phyloP scores from a whole-genome alignment of 352 stramenopile genomes.

The Phytophthora podocarpi region DNA sequence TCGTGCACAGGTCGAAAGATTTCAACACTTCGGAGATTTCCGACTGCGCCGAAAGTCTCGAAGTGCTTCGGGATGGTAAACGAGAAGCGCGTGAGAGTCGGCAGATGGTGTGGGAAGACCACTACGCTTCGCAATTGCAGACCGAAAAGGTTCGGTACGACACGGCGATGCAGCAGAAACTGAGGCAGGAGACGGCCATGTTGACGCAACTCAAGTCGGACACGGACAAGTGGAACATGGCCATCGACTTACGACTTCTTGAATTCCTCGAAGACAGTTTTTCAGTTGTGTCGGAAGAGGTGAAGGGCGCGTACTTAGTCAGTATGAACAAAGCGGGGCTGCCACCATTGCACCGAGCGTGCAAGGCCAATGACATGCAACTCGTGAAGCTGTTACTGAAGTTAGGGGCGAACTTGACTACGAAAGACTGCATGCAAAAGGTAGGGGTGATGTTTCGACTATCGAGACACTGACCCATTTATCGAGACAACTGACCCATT shows the following conservation, averaged over 20 bases:
- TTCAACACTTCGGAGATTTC: slow-evolving; percentile 56
- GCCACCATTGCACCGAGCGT: slow-evolving; percentile 63
- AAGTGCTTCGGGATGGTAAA: slow-evolving; percentile 45
- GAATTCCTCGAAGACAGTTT: slow-evolving; percentile 48
- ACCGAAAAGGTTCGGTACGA: slow-evolving; percentile 24
- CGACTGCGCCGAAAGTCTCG: slow-evolving; percentile 58
- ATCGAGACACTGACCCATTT: too few species aligned
- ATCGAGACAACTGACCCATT: background rate
- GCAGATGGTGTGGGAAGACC: slow-evolving; percentile 75
- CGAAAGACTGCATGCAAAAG: slow-evolving; percentile 43
- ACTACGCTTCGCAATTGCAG: slow-evolving; percentile 39
- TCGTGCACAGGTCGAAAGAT: slow-evolving; percentile 33
- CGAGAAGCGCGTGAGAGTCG: slow-evolving; percentile 57
- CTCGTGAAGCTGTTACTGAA: slow-evolving; percentile 51
- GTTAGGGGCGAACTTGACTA: slow-evolving; percentile 40
- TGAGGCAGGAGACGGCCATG: slow-evolving; percentile 58
- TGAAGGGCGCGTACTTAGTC: slow-evolving; percentile 40
- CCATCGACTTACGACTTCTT: slow-evolving; percentile 54
- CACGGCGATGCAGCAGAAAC: slow-evolving; percentile 41
- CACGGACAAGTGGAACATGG: slow-evolving; percentile 76
- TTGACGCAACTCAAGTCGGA: slow-evolving; percentile 57
- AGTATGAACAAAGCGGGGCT: slow-evolving; percentile 49
- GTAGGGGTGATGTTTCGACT: too few species aligned
- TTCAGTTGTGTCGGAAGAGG: slow-evolving; percentile 15
- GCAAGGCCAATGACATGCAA: slow-evolving; percentile 45